These are phyloP conservation scores for Pseudoturritis turrita DNA, from an alignment of 345 rosid genomes.

Conservation along the genomic window DNA sequence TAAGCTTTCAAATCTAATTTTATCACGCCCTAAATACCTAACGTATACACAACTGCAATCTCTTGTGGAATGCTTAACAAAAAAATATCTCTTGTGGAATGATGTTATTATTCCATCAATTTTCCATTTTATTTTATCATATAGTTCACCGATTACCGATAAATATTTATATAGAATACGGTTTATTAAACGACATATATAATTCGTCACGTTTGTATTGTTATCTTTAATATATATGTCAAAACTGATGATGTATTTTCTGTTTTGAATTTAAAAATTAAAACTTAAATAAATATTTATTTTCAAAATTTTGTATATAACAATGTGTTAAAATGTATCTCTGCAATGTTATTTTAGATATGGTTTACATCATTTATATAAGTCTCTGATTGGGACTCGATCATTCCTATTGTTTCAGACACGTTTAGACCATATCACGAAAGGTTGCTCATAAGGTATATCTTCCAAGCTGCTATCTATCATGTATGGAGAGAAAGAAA, in stretches of 20 bases:
- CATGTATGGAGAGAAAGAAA: too few species aligned
- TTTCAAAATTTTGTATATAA: background rate
- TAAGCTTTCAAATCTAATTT: too few species aligned
- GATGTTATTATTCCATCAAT: background rate
- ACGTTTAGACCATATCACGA: too few species aligned
- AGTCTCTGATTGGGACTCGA: too few species aligned
- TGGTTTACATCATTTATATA: too few species aligned
- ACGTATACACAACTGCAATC: too few species aligned
- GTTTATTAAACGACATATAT: background rate
- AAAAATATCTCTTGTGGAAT: background rate
- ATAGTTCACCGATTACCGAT: background rate
- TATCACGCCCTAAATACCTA: too few species aligned
- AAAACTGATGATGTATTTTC: background rate
- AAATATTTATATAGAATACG: background rate
- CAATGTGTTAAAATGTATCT: background rate
- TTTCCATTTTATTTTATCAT: background rate
- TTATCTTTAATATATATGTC: background rate
- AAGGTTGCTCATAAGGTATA: too few species aligned
- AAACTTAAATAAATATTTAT: background rate
- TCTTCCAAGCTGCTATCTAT: too few species aligned
- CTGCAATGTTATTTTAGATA: background rate
- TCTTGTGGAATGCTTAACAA: too few species aligned
- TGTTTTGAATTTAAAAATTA: background rate
- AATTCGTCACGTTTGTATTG: background rate
- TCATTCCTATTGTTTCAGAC: too few species aligned